Evolutionary conservation across 495 filamentous ascomycete genomes (phyloP).

Genomic region (Podospora australis): DNA sequence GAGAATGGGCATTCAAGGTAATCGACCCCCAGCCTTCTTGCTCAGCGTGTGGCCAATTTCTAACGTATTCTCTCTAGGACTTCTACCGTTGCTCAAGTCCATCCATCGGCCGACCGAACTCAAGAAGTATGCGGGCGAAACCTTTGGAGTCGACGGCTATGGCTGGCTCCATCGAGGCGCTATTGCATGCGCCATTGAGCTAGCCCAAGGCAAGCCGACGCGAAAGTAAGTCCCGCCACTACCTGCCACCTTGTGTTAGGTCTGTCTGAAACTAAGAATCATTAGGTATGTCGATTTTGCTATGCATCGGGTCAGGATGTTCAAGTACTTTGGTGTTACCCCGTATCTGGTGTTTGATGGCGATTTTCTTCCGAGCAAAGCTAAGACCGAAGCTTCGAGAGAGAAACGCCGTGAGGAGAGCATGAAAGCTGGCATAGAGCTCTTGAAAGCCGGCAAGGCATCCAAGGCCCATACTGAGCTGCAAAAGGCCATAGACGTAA

Average conservation of each 20-base stretch:
- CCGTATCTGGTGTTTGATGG: slow-evolving; percentile 96
- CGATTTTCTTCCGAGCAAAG: slow-evolving; percentile 90
- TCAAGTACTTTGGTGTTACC: slow-evolving; percentile 82
- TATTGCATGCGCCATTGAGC: slow-evolving; percentile 82
- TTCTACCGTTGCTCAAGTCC: slow-evolving; percentile 88
- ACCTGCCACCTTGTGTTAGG: no score
- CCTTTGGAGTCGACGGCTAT: slow-evolving; percentile 90
- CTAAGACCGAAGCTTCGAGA: slow-evolving; percentile 76
- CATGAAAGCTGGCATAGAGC: slow-evolving; percentile 65
- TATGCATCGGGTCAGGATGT: slow-evolving; percentile 86
- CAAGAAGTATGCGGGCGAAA: slow-evolving; percentile 81
- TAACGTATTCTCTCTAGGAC: slow-evolving; percentile 45
- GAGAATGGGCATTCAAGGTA: not conserved
- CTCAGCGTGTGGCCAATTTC: no score
- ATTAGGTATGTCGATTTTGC: slow-evolving; percentile 83
- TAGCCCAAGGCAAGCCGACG: slow-evolving; percentile 82
- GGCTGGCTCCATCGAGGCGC: slow-evolving; percentile 97
- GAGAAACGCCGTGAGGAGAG: slow-evolving; percentile 65
- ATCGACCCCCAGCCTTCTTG: no score
- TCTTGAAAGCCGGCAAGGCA: slow-evolving; percentile 69
- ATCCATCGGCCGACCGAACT: slow-evolving; percentile 85
- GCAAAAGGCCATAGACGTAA: slow-evolving; percentile 94
- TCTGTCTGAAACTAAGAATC: no score
- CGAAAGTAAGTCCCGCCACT: slow-evolving; percentile 56
- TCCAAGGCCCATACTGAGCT: slow-evolving; percentile 79